phyloP scores from a whole-genome alignment of 164 flowering plant genomes.

The Hamamelis virginiana region DNA sequence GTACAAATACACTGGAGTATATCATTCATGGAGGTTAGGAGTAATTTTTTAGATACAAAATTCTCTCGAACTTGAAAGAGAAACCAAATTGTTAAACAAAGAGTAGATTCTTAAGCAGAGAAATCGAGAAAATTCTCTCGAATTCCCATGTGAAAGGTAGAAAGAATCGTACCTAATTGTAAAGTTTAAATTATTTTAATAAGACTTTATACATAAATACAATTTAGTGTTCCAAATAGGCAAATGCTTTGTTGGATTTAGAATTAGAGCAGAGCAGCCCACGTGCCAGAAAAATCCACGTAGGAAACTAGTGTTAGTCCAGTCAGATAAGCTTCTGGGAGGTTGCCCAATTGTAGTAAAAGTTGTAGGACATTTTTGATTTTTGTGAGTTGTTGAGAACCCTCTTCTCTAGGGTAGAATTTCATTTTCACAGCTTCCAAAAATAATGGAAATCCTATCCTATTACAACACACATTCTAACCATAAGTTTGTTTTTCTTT shows the following conservation, averaged over 20 bases:
- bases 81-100: too few relatives aligned
- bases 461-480: too few relatives aligned
- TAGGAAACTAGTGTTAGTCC: not conserved
- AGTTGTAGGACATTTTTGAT: too few relatives aligned
- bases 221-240: not conserved
- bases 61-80: too few relatives aligned
- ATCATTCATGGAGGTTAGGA: not conserved
- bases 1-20: too few relatives aligned
- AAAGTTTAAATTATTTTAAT: conserved; percentile 1
- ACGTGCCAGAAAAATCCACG: conserved; percentile 8
- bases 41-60: conserved; percentile 9
- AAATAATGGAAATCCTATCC: too few relatives aligned
- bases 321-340: too few relatives aligned
- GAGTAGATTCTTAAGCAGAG: conserved; percentile 7
- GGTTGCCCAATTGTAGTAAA: too few relatives aligned
- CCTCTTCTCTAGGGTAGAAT: too few relatives aligned
- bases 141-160: conserved; percentile 17
- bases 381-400: too few relatives aligned
- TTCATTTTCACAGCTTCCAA: too few relatives aligned
- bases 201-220: conserved; percentile 1
- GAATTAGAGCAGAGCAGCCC: conserved; percentile 1
- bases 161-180: conserved; percentile 20
- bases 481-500: too few relatives aligned
- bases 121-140: conserved; percentile 19
- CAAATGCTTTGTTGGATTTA: not conserved